phyloP scores from a whole-genome alignment of 2,329 filamentous ascomycete species.

The Didymella lethalis region DNA sequence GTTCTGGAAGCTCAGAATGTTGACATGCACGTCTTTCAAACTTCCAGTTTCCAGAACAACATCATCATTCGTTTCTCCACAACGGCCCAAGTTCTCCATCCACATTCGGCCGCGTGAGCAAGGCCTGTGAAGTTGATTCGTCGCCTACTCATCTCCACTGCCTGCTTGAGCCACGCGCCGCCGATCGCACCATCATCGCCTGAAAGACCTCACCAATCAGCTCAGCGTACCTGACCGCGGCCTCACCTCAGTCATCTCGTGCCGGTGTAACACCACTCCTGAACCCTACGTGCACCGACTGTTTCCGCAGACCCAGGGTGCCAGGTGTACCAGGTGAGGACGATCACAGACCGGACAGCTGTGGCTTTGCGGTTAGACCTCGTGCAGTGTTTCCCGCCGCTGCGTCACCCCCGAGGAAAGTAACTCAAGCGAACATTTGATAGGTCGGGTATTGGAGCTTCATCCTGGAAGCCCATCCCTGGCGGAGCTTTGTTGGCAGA shows the following conservation, averaged over 20 bases:
- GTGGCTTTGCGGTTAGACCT: slow-evolving; percentile 9
- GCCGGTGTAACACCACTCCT: slow-evolving; percentile 18
- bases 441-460: slow-evolving; percentile 19
- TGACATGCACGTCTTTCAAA: background rate
- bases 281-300: slow-evolving; percentile 28
- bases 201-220: slow-evolving; percentile 40
- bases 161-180: slow-evolving; percentile 30
- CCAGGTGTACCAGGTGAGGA: background rate
- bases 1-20: slow-evolving; percentile 11
- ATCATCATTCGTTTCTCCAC: background rate
- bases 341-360: slow-evolving; percentile 10
- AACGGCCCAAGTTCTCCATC: slow-evolving; percentile 12
- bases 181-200: slow-evolving; percentile 43
- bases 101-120: slow-evolving; percentile 16
- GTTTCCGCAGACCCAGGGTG: slow-evolving; percentile 1
- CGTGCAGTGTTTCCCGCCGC: slow-evolving; percentile 18
- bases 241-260: slow-evolving; percentile 19
- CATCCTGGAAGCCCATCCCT: slow-evolving; percentile 26
- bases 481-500: slow-evolving; percentile 30
- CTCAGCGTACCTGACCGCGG: slow-evolving; percentile 41
- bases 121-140: slow-evolving; percentile 2
- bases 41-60: slow-evolving; percentile 20
- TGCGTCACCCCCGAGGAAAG: slow-evolving; percentile 36
- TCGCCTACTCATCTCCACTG: slow-evolving; percentile 2
- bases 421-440: slow-evolving; percentile 23